phyloP scores from a whole-genome alignment of 179 eudicot species.

The Spinacia oleracea region DNA sequence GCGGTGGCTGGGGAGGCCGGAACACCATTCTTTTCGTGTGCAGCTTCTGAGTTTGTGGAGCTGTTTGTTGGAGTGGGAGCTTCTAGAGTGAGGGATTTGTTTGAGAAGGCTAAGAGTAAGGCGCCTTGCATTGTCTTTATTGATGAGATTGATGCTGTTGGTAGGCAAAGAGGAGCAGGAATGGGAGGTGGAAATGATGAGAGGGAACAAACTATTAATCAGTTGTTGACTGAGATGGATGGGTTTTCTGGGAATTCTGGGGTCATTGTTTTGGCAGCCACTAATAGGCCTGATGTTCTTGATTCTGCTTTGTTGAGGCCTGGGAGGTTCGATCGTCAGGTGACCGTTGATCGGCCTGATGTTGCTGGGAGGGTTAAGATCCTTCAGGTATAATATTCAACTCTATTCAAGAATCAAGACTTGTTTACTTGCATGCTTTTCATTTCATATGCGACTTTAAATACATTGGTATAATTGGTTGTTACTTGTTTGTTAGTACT shows the following conservation, averaged over 20 bases:
- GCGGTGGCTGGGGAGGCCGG: slow-evolving; percentile 98
- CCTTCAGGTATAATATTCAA: slow-evolving; percentile 60
- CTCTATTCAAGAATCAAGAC: not conserved
- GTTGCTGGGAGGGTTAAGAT: slow-evolving; percentile 97
- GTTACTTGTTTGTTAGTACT: not conserved
- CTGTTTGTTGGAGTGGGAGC: slow-evolving; percentile 99
- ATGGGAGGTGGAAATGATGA: slow-evolving; percentile 98
- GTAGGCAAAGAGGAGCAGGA: slow-evolving; percentile 98
- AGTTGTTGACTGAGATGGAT: slow-evolving; percentile 99
- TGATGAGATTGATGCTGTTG: slow-evolving; percentile 99
- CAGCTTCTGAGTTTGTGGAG: slow-evolving; percentile 97
- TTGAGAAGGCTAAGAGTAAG: slow-evolving; percentile 91
- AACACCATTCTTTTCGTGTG: slow-evolving; percentile 85
- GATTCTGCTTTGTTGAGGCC: slow-evolving; percentile 98
- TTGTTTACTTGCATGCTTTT: not conserved
- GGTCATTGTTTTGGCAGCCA: slow-evolving; percentile 95
- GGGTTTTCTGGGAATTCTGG: slow-evolving; percentile 95
- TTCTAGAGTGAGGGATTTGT: slow-evolving; percentile 90
- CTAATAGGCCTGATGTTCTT: slow-evolving; percentile 96
- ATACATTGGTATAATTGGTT: not conserved
- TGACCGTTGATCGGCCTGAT: slow-evolving; percentile 94
- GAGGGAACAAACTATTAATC: slow-evolving; percentile 98
- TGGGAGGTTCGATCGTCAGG: slow-evolving; percentile 98
- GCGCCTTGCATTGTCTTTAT: slow-evolving; percentile 99
- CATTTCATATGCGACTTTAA: not conserved